Percentiles rank a stretch among this genome's conserved stretches.
phyloP scores from a whole-genome alignment of 78 protist genomes.

The Dictyostelium brefeldianum region DNA sequence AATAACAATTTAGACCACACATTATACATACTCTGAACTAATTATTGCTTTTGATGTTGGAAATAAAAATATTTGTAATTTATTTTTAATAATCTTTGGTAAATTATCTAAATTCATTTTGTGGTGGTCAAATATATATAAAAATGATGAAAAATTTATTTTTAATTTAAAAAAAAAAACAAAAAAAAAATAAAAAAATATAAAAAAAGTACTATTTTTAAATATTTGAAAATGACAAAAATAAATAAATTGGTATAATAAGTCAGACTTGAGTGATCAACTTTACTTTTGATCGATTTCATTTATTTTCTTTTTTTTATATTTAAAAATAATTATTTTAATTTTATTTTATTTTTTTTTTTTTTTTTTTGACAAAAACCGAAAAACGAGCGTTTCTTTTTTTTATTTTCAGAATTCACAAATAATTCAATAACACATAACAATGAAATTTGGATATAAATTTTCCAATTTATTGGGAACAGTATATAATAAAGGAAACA shows the following conservation, averaged over 20 bases:
- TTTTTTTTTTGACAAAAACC: neutral
- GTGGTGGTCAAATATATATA: neutral
- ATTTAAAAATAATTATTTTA: no score
- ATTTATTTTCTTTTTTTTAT: no score
- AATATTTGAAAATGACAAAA: no score
- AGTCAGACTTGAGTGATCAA: no score
- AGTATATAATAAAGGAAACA: constrained; percentile 93
- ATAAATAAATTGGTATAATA: no score
- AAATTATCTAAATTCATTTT: constrained; percentile 1
- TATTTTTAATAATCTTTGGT: neutral
- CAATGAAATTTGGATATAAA: constrained; percentile 77
- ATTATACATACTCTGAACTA: neutral
- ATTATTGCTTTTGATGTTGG: neutral
- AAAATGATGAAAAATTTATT: neutral
- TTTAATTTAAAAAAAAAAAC: neutral
- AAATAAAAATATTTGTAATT: neutral
- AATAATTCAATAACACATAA: neutral
- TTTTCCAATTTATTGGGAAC: constrained; percentile 94
- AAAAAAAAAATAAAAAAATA: neutral
- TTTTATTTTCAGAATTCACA: no score
- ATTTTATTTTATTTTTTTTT: neutral
- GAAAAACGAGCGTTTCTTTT: neutral
- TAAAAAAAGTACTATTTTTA: no score
- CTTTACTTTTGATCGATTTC: no score
- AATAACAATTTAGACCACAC: neutral